Evolutionary conservation across 768 basidiomycete species (phyloP).

Genomic region (Tubosaeta sp.): DNA sequence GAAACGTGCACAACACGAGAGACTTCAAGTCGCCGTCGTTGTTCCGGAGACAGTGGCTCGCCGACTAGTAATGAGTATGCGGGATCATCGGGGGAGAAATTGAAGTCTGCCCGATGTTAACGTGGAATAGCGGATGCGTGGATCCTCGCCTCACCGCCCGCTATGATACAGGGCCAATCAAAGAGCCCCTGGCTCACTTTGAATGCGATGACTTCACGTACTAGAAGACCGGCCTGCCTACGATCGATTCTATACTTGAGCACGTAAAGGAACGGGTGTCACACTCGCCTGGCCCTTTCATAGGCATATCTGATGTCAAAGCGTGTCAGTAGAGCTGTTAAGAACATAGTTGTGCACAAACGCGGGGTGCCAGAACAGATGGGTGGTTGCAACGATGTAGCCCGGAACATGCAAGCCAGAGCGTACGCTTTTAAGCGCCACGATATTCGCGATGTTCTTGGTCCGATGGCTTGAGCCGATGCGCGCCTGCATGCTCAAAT

Average conservation of each 20-base stretch:
- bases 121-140: not conserved
- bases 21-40: slow-evolving; percentile 46
- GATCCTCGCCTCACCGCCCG: slow-evolving; percentile 59
- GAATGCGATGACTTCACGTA: slow-evolving; percentile 60
- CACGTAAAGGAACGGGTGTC: not conserved
- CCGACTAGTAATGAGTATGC: slow-evolving; percentile 76
- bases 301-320: slow-evolving; percentile 47
- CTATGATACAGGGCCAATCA: slow-evolving; percentile 76
- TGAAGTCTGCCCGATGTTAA: slow-evolving; percentile 63
- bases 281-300: slow-evolving; percentile 72
- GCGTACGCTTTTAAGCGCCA: slow-evolving; percentile 52
- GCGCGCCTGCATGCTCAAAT: slow-evolving; percentile 29
- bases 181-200: slow-evolving; percentile 39
- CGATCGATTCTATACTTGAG: not conserved
- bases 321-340: not conserved
- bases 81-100: slow-evolving; percentile 78
- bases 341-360: slow-evolving; percentile 32
- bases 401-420: slow-evolving; percentile 40
- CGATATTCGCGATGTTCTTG: slow-evolving; percentile 75
- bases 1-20: slow-evolving; percentile 74
- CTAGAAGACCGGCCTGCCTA: slow-evolving; percentile 75
- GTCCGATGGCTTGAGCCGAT: slow-evolving; percentile 64
- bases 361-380: slow-evolving; percentile 95
- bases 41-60: slow-evolving; percentile 49
- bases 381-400: slow-evolving; percentile 80